Percentiles rank a stretch among this genome's conserved stretches.
These are phyloP conservation scores for Heritiera littoralis DNA, from an alignment of 345 rosid genomes.

Conservation along the genomic window DNA sequence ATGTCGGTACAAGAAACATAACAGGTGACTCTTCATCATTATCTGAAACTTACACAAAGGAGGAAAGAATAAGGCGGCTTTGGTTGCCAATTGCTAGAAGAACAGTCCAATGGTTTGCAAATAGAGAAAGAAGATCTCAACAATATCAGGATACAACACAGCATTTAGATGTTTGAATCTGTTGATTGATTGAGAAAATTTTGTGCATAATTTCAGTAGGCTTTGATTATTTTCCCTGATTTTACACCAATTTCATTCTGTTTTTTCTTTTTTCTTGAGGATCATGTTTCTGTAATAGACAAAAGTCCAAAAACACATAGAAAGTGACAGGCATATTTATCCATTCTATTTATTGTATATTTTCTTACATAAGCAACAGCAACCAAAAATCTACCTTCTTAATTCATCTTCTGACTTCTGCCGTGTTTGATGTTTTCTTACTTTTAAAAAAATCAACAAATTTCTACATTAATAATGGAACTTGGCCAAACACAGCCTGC, in stretches of 20 bases:
- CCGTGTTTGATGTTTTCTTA: neutral
- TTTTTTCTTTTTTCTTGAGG: neutral
- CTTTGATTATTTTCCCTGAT: neutral
- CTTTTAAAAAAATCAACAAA: neutral
- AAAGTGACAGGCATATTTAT: too few relatives aligned
- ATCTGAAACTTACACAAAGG: conserved; percentile 30
- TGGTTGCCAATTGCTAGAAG: conserved; percentile 83
- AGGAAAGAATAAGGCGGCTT: conserved; percentile 50
- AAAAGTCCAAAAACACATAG: neutral
- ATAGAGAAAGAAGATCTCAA: conserved; percentile 50
- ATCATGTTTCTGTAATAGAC: neutral
- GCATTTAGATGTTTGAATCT: conserved; percentile 34
- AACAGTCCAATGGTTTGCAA: conserved; percentile 77
- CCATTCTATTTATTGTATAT: too few relatives aligned
- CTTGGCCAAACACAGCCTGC: neutral
- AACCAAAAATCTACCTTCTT: neutral
- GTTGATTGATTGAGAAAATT: neutral
- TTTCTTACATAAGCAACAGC: neutral
- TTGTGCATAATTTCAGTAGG: conserved; percentile 6
- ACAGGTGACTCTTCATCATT: conserved; percentile 26
- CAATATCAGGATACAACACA: conserved; percentile 31
- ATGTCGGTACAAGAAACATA: conserved; percentile 28
- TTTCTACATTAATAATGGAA: neutral
- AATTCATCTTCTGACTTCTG: neutral
- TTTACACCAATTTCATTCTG: neutral